phyloP scores from a whole-genome alignment of 139 green algal species.

The Microglena sp. region DNA sequence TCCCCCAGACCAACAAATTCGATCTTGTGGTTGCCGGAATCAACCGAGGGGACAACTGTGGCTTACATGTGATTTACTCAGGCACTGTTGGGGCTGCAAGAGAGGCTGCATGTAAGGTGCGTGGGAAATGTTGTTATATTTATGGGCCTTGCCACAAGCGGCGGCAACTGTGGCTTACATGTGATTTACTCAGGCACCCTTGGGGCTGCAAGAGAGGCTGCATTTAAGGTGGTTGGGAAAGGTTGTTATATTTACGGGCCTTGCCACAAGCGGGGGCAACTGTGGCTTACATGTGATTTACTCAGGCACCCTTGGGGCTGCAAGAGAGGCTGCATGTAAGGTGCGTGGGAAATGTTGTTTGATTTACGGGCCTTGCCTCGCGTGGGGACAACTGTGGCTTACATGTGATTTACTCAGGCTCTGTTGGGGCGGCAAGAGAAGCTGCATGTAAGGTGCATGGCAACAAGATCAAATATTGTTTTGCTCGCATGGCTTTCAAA shows the following conservation, averaged over 20 bases:
- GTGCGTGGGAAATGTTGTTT: conserved; percentile 17
- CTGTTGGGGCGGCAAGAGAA: too few species aligned
- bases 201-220: too few species aligned
- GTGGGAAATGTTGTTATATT: background rate
- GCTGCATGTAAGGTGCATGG: too few species aligned
- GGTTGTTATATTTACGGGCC: too few species aligned
- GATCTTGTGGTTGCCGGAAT: conserved; percentile 49
- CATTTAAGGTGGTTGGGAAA: too few species aligned
- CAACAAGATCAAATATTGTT: too few species aligned
- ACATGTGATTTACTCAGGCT: conserved; percentile 65
- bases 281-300: conserved; percentile 71
- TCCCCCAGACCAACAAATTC: conserved; percentile 13
- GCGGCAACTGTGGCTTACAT: conserved; percentile 71
- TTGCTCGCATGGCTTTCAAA: too few species aligned
- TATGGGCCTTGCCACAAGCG: too few species aligned
- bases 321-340: conserved; percentile 62
- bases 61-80: conserved; percentile 67
- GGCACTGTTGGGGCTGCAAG: conserved; percentile 64
- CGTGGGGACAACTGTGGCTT: conserved; percentile 73
- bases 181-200: conserved; percentile 58
- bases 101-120: conserved; percentile 60
- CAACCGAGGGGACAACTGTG: conserved; percentile 74
- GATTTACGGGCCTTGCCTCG: too few species aligned
- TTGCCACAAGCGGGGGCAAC: too few species aligned
- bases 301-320: conserved; percentile 58